Base-by-base conservation (phyloP, 768 basidiomycete genomes). In the Collybia sp. region DNA sequence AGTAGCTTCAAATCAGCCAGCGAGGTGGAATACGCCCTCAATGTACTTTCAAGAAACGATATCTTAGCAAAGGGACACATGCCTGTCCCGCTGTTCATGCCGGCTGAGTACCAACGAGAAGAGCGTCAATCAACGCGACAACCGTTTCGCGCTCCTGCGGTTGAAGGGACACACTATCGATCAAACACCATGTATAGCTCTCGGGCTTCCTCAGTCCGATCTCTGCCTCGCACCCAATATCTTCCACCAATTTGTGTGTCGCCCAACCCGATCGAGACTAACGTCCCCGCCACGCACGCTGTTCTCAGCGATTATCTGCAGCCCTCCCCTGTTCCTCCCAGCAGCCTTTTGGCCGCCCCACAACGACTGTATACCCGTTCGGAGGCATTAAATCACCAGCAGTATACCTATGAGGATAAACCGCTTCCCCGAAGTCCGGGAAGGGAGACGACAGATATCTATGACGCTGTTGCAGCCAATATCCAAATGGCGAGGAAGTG, bases 41-140 rank as follows among this genome's bases (percentile, higher is more conserved):
- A 47, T 15, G 54, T 52, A 1, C 51, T 59, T 18, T 49, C 55
- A 9, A 50, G 51, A 30, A 48, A 53, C 36, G 49, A 52, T 2
- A 42, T 30, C 40, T 48, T 47, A 39, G 40, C 49, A 13, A 46
- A 47, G 45, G 42, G 43, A 30, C 45, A 47, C n/a, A 51, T 37
- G 12, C 54, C 61, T 19, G 40, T 54, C 3, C 56, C 58, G 3
- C 19, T 53, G 13, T 63, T 59, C 45, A 54, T 55, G 54, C 51
- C 58, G 12, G 34, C 39, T 25, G 49, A 54, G 44, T 17, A 45
- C 1, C 44, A 19, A 30, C 42, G 37, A 20, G 44, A 40, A 13
- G 36, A 19, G 16, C 51, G 36, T 12, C 50, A 50, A n/a, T 31
- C 46, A 8, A 34, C 35, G 12, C 48, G 45, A 38, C 51, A 49